These are phyloP conservation scores for Tubosaeta sp. DNA, from an alignment of 768 basidiomycete species.

Conservation along the genomic window DNA sequence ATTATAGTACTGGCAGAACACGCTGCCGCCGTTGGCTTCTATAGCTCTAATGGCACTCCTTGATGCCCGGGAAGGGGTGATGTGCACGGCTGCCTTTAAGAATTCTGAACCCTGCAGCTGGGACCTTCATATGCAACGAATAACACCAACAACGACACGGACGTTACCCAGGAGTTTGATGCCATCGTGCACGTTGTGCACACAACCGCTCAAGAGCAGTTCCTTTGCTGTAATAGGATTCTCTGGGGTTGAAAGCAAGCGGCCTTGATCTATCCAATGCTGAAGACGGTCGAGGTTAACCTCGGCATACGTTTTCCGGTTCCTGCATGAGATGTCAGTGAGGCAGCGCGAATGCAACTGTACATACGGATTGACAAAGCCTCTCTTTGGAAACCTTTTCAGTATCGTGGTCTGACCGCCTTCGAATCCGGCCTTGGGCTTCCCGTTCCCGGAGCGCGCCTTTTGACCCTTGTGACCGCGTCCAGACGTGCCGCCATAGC, in stretches of 20 bases:
- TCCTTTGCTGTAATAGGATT: constrained; percentile 86
- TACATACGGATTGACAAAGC: constrained; percentile 88
- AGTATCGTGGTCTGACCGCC: constrained; percentile 96
- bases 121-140: background rate
- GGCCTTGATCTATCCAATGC: constrained; percentile 84
- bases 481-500: constrained; percentile 88
- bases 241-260: constrained; percentile 70
- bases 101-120: constrained; percentile 55
- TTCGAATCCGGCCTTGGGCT: constrained; percentile 81
- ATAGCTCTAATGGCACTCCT: constrained; percentile 82
- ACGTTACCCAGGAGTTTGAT: constrained; percentile 89
- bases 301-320: constrained; percentile 70
- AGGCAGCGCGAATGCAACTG: background rate
- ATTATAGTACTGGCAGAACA: constrained; percentile 93
- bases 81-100: constrained; percentile 68
- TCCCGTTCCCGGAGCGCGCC: constrained; percentile 83
- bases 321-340: constrained; percentile 40
- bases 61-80: constrained; percentile 82
- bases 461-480: constrained; percentile 96
- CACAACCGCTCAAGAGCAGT: constrained; percentile 77
- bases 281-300: constrained; percentile 87
- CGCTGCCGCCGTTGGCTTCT: constrained; percentile 74
- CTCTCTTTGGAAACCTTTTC: constrained; percentile 86
- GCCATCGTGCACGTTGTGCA: constrained; percentile 87
- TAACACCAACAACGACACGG: constrained; percentile 21